A percentile compares a stretch with the other conserved stretches of the same genome.
These are phyloP conservation scores for Chalciporus pseudorubinellus DNA, from an alignment of 768 basidiomycete genomes.

Conservation along the genomic window DNA sequence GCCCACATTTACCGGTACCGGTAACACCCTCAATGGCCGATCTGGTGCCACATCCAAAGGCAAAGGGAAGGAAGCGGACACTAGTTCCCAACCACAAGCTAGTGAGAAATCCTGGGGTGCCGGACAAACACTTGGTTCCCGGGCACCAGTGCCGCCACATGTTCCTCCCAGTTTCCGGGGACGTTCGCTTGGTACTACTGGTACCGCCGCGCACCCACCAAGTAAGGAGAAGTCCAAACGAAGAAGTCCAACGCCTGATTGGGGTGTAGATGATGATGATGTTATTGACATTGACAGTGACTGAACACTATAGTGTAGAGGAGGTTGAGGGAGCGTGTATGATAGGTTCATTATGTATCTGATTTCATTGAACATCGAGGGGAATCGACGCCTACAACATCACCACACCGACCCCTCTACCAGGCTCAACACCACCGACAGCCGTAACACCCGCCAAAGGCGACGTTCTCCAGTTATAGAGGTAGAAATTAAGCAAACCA, in stretches of 20 bases:
- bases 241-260: slow-evolving; percentile 75
- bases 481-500: slow-evolving; percentile 86
- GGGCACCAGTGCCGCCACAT: slow-evolving; percentile 14
- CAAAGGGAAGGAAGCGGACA: slow-evolving; percentile 48
- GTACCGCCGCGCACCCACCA: slow-evolving; percentile 44
- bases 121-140: slow-evolving; percentile 51
- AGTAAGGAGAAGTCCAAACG: slow-evolving; percentile 38
- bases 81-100: slow-evolving; percentile 31
- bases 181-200: slow-evolving; percentile 50
- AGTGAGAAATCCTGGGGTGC: slow-evolving; percentile 39
- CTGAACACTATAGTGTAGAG: slow-evolving; percentile 28
- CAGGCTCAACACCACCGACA: slow-evolving; percentile 51
- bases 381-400: slow-evolving; percentile 63
- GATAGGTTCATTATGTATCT: slow-evolving; percentile 5
- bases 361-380: neutral
- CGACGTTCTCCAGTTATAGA: slow-evolving; percentile 93
- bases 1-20: slow-evolving; percentile 62
- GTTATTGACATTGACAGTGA: slow-evolving; percentile 86
- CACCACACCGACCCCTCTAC: slow-evolving; percentile 85
- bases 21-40: slow-evolving; percentile 64
- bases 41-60: slow-evolving; percentile 44
- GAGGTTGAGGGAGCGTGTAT: slow-evolving; percentile 1
- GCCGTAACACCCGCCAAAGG: slow-evolving; percentile 68
- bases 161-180: slow-evolving; percentile 34
- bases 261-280: slow-evolving; percentile 82